These are phyloP conservation scores for Tolypocladium inflatum DNA, from an alignment of 2,329 filamentous ascomycete genomes.

Conservation along the genomic window DNA sequence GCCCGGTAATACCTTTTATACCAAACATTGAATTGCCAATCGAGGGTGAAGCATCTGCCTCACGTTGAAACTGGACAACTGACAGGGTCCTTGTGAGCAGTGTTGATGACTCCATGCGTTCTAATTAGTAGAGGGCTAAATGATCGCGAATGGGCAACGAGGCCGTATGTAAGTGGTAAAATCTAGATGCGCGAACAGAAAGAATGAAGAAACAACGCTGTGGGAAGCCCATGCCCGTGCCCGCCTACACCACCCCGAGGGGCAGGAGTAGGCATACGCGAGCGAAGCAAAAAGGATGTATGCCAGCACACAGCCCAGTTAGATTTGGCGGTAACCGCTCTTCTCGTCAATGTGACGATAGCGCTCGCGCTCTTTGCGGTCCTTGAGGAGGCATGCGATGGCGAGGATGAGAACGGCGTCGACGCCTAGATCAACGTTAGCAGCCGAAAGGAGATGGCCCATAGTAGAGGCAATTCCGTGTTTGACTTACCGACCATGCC, in stretches of 20 bases:
- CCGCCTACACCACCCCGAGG: neutral
- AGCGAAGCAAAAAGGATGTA: neutral
- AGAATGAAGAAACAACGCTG: neutral
- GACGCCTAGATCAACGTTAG: conserved; percentile 32
- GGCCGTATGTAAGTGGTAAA: neutral
- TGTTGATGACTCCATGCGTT: neutral
- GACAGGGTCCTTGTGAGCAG: neutral
- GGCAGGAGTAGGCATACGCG: neutral
- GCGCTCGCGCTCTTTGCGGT: conserved; percentile 68
- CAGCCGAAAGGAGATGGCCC: neutral
- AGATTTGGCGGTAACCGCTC: conserved; percentile 35
- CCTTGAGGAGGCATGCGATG: conserved; percentile 68
- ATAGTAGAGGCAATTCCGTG: neutral
- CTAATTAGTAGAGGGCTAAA: neutral
- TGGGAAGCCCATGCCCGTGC: neutral
- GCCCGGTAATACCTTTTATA: neutral
- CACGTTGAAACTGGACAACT: neutral
- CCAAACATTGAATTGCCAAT: neutral
- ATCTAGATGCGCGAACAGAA: neutral
- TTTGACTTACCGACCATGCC: conserved; percentile 56
- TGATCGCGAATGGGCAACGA: neutral
- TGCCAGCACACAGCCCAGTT: neutral
- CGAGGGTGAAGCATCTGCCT: neutral
- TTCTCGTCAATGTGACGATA: conserved; percentile 80
- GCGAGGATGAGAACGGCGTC: conserved; percentile 60